Conservation (phyloP, 805 yeast genomes). For the Ogataea dorogensis region DNA sequence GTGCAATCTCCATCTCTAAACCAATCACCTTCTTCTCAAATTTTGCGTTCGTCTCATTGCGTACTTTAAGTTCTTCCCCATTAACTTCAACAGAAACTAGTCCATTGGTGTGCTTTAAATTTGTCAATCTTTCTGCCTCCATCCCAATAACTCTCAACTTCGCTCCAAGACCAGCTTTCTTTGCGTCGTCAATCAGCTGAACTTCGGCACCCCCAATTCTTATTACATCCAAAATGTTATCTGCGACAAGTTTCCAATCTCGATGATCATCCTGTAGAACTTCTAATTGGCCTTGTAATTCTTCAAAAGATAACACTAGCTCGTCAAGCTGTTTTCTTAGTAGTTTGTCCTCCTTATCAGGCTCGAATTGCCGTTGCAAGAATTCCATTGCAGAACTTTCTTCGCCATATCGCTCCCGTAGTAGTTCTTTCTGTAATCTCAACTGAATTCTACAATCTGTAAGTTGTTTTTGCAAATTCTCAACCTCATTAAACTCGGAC, state of each 20-base stretch:
- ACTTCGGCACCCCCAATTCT: constrained; percentile 3
- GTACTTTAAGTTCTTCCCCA: constrained; percentile 3
- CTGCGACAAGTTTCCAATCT: constrained; percentile 13
- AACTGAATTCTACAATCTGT: constrained; percentile 36
- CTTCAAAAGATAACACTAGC: constrained; percentile 17
- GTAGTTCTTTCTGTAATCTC: constrained; percentile 31
- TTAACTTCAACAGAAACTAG: constrained; percentile 15
- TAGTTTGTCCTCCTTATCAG: constrained; percentile 5
- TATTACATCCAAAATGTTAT: constrained; percentile 14
- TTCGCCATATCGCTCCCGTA: constrained; percentile 24
- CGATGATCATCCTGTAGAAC: constrained; percentile 18
- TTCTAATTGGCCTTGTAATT: constrained; percentile 19
- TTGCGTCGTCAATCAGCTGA: constrained; percentile 1
- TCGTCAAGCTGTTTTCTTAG: constrained; percentile 21
- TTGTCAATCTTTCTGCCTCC: constrained; percentile 3
- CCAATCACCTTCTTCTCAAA: too few relatives aligned
- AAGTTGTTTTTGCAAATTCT: constrained; percentile 30
- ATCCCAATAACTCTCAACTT: constrained; percentile 6
- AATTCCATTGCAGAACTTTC: constrained; percentile 18
- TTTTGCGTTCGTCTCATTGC: too few relatives aligned
- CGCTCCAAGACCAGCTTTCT: constrained; percentile 3
- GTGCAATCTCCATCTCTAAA: too few relatives aligned
- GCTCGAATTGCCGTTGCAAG: constrained; percentile 15
- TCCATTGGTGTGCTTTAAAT: constrained; percentile 9
- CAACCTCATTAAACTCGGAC: constrained; percentile 23